Base-by-base conservation (phyloP, 805 yeast species). In the Kodamaea lidongshanica region DNA sequence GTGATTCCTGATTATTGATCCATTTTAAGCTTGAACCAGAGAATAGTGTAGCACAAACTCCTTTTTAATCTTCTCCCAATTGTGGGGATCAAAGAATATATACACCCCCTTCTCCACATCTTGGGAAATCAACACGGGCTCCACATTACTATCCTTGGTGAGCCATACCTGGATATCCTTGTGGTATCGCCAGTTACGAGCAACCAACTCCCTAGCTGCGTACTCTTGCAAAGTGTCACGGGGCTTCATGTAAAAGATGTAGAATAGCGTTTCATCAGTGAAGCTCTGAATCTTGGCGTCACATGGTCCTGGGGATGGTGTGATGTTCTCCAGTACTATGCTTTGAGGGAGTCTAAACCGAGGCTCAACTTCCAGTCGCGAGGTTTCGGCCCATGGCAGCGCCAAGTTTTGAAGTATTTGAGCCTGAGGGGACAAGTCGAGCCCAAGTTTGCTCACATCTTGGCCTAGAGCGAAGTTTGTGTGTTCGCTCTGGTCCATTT, bases 171-270 rank as follows among this genome's bases (percentile, higher is more conserved):
- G 94, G 34, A 92, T 71, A 38, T 86, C 95, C 59, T 87, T 89
- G 59, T 92, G 98, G 50, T 84, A 92, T 43, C 97, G 73, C 99
- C 99, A 92, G 58, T 89, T 92, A 46, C 98, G 71, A 39, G 77
- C 77, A 46, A 86, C 85, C 44, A 92, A 70, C 54, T 89, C 97
- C 36, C 89, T 68, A 5, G 96, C 94, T 4, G 94, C 94, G 34
- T 87, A 72, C 53, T 92, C 98, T 56, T 92, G 99, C 52, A 89
- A 65, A 4, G 86, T 77, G 52, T 92, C 96, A 32, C 86, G 77
- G 4, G 98, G 95, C 65, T 79, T 86, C 41, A 94, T 83, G 57
- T 92, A 92, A 54, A 92, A 92, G 11, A 92, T 80, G 56, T 83
- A 92, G 52, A 92, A 92, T 23, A 92, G 63, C 1, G 97, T 92